phyloP scores from a whole-genome alignment of 176 grass and related monocot species.

The Carex littledalei region DNA sequence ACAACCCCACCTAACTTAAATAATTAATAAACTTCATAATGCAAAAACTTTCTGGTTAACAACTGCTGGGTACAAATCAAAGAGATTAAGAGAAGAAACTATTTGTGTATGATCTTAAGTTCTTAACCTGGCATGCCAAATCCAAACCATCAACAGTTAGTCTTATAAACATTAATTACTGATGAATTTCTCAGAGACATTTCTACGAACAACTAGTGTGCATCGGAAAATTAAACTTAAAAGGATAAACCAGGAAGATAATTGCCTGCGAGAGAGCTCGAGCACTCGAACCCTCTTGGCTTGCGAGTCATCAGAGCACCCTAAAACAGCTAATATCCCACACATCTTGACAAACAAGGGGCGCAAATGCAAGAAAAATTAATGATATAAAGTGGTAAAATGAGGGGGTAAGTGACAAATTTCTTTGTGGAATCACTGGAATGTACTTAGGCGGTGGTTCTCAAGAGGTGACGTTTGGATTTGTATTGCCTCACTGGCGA shows the following conservation, averaged over 20 bases:
- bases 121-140: neutral
- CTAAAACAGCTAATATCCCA: conserved; percentile 73
- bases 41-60: neutral
- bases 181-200: neutral
- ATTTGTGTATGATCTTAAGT: neutral
- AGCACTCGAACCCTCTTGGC: conserved; percentile 72
- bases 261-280: conserved; percentile 81
- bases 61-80: neutral
- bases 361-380: neutral
- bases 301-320: conserved; percentile 66
- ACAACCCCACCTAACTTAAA: neutral
- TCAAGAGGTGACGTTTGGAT: neutral
- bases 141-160: neutral
- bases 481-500: conserved; percentile 20
- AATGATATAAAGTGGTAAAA: no score
- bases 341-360: conserved; percentile 43
- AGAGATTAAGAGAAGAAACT: neutral
- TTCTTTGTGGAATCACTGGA: neutral
- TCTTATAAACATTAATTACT: neutral
- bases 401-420: neutral
- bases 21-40: neutral
- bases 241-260: neutral
- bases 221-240: neutral
- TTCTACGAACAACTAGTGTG: conserved; percentile 5
- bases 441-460: neutral